Conservation (phyloP, 75 land plant species). For the Pinus tabuliformis region DNA sequence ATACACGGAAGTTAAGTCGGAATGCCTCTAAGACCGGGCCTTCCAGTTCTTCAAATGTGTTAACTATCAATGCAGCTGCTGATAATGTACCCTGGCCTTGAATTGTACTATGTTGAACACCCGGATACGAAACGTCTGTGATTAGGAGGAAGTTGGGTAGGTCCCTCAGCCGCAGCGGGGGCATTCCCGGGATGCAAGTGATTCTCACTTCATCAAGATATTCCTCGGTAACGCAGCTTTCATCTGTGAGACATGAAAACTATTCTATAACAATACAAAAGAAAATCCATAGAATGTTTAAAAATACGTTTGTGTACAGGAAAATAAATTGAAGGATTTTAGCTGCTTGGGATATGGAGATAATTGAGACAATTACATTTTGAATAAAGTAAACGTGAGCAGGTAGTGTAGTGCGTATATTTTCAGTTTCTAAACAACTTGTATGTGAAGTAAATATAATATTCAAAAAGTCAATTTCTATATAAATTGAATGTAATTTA, state of each 20-base stretch:
- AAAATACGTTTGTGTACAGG: no score
- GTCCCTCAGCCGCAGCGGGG: conserved; percentile 30
- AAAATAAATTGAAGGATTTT: no score
- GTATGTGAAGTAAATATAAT: no score
- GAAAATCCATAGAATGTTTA: no score
- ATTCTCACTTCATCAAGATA: conserved; percentile 22
- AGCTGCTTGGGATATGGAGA: not conserved
- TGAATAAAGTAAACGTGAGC: no score
- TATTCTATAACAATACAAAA: not conserved
- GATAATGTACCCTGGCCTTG: not conserved
- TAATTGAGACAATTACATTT: no score
- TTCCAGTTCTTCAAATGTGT: conserved; percentile 19
- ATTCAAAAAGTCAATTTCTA: no score
- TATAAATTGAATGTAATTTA: no score
- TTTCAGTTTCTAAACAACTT: no score
- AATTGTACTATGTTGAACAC: not conserved
- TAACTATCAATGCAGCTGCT: conserved; percentile 6
- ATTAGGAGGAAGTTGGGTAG: conserved; percentile 28
- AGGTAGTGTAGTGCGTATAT: no score
- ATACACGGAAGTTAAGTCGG: not conserved
- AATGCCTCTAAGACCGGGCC: conserved; percentile 10
- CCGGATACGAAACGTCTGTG: conserved; percentile 8
- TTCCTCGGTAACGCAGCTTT: not conserved
- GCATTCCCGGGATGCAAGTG: conserved; percentile 41
- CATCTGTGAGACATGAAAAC: conserved; percentile 22